Base-by-base conservation (phyloP, 2,329 filamentous ascomycete species). In the Clonostachys sp. region DNA sequence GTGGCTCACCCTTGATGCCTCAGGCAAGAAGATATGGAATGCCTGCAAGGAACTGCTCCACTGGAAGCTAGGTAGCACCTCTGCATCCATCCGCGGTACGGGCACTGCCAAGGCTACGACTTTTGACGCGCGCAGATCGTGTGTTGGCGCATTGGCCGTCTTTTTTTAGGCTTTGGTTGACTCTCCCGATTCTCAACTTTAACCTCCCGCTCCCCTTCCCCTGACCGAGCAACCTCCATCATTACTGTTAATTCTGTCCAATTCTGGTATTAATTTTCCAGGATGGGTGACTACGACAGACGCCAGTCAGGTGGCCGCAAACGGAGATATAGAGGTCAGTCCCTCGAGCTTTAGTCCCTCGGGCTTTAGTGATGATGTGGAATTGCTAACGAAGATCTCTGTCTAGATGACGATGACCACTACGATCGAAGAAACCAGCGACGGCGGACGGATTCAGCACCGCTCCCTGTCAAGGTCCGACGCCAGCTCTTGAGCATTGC, bases 401-500 rank as follows among this genome's bases (percentile, higher is more conserved):
- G 34, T 43, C n/a, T 52, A 71, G 67, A 68, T 48, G 88, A 94
- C 55, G 87, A 94, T 55, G 87, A 95, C 57, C 84, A 91, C 49
- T 80, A 83, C 58, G 87, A 92, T 61, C 80, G 84, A 58, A 81
- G 87, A 56, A 80, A 82, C 24, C 87, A 86, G 63, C 83, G 88
- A 53, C 80, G 87, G 57, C 81, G 88, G 61, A 84, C 84, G 57
- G 85, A 92, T 60, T 83, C 86, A 13, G 69, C 73, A 53, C 87
- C 89, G 6, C 73, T 85, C 13, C 79, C 82, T 34, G 81, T 85
- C 44, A 84, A 84, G 53, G 75, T 95, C 52, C 85, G 89, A 55
- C 87, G 86, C 60, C 87, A 92, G 66, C 77, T 95, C 44, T 74
- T 95, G 45, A 78, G 81, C 48, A 84, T 95, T 57, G 90, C 89